Percentiles rank a stretch among this genome's conserved stretches.
Evolutionary conservation across 2,329 filamentous ascomycete genomes (phyloP).

Genomic region (Graphilbum fragrans): DNA sequence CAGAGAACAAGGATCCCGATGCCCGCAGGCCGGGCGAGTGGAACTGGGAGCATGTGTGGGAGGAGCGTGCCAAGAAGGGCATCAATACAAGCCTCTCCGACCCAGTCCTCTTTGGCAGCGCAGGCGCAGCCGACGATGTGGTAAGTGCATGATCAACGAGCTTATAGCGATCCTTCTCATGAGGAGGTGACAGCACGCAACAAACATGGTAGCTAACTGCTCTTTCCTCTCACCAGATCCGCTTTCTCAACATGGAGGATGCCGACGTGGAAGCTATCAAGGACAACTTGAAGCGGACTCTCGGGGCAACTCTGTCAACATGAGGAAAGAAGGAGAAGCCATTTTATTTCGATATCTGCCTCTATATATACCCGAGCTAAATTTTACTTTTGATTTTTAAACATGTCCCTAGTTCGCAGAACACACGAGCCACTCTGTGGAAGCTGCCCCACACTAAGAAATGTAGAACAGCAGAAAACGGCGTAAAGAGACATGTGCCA

Average conservation of each 20-base stretch:
- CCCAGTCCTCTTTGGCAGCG: conserved; percentile 60
- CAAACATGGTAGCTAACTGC: too few relatives aligned
- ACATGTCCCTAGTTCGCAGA: too few relatives aligned
- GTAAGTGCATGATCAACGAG: conserved; percentile 32
- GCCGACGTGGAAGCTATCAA: conserved; percentile 45
- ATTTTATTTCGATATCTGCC: not conserved
- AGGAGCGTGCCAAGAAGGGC: conserved; percentile 71
- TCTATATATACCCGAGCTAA: too few relatives aligned
- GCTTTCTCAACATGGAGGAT: conserved; percentile 53
- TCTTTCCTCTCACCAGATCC: conserved; percentile 35
- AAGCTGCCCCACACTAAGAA: too few relatives aligned
- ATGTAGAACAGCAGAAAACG: too few relatives aligned
- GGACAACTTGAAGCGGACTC: conserved; percentile 42
- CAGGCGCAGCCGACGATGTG: conserved; percentile 53
- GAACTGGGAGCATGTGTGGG: conserved; percentile 98
- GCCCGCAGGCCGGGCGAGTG: conserved; percentile 63
- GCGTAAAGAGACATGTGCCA: too few relatives aligned
- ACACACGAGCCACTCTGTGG: too few relatives aligned
- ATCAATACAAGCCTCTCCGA: conserved; percentile 70
- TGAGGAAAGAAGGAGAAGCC: not conserved
- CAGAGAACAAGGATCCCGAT: not conserved
- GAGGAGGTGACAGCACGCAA: not conserved
- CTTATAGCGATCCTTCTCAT: not conserved
- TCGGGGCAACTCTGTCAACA: conserved; percentile 16
- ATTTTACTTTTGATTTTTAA: too few relatives aligned